Evolutionary conservation across 2,329 filamentous ascomycete genomes (phyloP).

Genomic region (Curvularia sp.): DNA sequence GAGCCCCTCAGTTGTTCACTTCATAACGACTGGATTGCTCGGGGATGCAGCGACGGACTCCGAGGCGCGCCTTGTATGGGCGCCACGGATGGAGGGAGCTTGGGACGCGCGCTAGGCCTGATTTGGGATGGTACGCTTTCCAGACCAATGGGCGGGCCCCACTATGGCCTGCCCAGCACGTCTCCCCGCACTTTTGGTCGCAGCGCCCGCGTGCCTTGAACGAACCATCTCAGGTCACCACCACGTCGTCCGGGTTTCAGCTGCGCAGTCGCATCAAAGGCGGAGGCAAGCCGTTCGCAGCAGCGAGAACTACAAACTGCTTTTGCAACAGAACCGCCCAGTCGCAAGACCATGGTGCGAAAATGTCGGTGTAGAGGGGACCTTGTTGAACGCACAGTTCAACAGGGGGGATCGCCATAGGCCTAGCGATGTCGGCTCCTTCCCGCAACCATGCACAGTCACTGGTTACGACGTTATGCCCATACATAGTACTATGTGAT

Average conservation of each 20-base stretch:
- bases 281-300: neutral
- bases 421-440: slow-evolving; percentile 22
- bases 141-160: slow-evolving; percentile 23
- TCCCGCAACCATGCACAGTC: slow-evolving; percentile 19
- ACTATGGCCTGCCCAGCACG: slow-evolving; percentile 10
- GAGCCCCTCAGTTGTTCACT: slow-evolving; percentile 7
- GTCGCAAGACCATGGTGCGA: slow-evolving; percentile 6
- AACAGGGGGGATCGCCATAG: slow-evolving; percentile 23
- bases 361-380: slow-evolving; percentile 28
- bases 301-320: neutral
- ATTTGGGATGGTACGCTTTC: slow-evolving; percentile 6
- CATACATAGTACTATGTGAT: slow-evolving; percentile 12
- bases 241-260: neutral
- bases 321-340: neutral
- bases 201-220: slow-evolving; percentile 9
- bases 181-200: slow-evolving; percentile 22
- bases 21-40: slow-evolving; percentile 15
- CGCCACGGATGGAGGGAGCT: slow-evolving; percentile 11
- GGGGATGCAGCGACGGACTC: slow-evolving; percentile 22
- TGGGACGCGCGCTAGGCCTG: slow-evolving; percentile 9
- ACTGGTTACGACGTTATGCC: slow-evolving; percentile 17
- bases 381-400: slow-evolving; percentile 20
- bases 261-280: neutral
- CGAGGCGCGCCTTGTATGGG: slow-evolving; percentile 16
- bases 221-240: slow-evolving; percentile 7